Conservation (phyloP, 73 alveolate species). For the Loxodes magnus region DNA sequence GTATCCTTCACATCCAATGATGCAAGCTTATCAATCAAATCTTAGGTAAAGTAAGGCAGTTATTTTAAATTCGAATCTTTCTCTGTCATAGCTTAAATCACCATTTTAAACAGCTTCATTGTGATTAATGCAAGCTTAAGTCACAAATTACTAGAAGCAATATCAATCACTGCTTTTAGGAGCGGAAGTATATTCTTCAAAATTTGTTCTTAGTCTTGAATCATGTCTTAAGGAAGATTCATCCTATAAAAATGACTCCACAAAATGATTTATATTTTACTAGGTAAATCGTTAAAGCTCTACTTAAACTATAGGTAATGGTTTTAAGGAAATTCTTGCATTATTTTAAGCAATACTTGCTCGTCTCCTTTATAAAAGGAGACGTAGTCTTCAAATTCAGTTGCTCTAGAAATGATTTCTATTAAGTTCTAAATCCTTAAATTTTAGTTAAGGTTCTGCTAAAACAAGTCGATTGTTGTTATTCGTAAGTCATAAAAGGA, state of each 20-base stretch:
- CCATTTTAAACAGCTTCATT: slow-evolving; percentile 77
- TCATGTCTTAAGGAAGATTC: slow-evolving; percentile 1
- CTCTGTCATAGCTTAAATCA: slow-evolving; percentile 60
- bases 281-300: slow-evolving; percentile 9
- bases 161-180: slow-evolving; percentile 67
- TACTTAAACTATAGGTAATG: slow-evolving; percentile 7
- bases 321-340: background rate
- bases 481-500: slow-evolving; percentile 55
- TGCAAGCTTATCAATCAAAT: slow-evolving; percentile 36
- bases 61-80: slow-evolving; percentile 52
- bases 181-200: slow-evolving; percentile 1
- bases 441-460: slow-evolving; percentile 13
- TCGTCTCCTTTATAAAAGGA: slow-evolving; percentile 2
- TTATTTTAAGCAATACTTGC: slow-evolving; percentile 6
- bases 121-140: slow-evolving; percentile 53
- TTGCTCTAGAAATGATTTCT: slow-evolving; percentile 1
- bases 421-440: background rate
- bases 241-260: slow-evolving; percentile 13
- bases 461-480: slow-evolving; percentile 59
- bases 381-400: slow-evolving; percentile 8
- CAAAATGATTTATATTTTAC: slow-evolving; percentile 6
- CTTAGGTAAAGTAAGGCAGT: slow-evolving; percentile 58
- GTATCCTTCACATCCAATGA: slow-evolving; percentile 36
- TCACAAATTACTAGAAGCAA: slow-evolving; percentile 51
- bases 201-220: background rate